A percentile compares a stretch with the other conserved stretches of the same genome.
Conservation (phyloP, 1,139 yeast species). For the Debaryomycetaceae sp. region DNA sequence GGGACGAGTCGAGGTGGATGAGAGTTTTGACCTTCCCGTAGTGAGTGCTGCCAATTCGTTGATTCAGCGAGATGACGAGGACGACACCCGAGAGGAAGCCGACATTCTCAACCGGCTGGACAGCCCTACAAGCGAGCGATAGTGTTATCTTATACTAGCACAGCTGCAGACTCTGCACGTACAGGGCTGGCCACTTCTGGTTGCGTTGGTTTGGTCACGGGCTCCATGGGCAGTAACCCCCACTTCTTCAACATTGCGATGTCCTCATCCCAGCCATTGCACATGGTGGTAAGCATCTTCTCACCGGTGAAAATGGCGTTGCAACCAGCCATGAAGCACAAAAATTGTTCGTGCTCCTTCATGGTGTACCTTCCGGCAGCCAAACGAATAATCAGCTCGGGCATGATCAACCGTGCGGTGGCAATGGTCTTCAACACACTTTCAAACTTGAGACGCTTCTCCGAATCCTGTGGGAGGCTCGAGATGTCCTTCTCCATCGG, state of each 20-base stretch:
- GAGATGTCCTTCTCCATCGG: slow-evolving; percentile 59
- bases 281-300: slow-evolving; percentile 77
- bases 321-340: slow-evolving; percentile 75
- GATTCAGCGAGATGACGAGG: slow-evolving; percentile 8
- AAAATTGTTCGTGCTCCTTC: slow-evolving; percentile 71
- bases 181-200: background rate
- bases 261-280: slow-evolving; percentile 84
- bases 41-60: slow-evolving; percentile 17
- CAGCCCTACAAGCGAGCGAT: slow-evolving; percentile 10
- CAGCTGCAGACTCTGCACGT: background rate
- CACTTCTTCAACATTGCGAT: slow-evolving; percentile 60
- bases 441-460: slow-evolving; percentile 49
- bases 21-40: slow-evolving; percentile 24
- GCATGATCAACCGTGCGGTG: slow-evolving; percentile 74
- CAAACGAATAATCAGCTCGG: slow-evolving; percentile 61
- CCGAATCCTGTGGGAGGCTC: slow-evolving; percentile 34
- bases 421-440: slow-evolving; percentile 66
- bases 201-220: slow-evolving; percentile 2
- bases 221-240: slow-evolving; percentile 69
- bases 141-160: background rate
- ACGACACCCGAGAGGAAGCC: slow-evolving; percentile 6
- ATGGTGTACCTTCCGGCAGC: slow-evolving; percentile 83
- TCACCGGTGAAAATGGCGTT: slow-evolving; percentile 82
- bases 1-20: background rate
- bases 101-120: slow-evolving; percentile 13